Evolutionary conservation across 1,139 yeast genomes (phyloP).

Genomic region (Saccharomyces hybrid): DNA sequence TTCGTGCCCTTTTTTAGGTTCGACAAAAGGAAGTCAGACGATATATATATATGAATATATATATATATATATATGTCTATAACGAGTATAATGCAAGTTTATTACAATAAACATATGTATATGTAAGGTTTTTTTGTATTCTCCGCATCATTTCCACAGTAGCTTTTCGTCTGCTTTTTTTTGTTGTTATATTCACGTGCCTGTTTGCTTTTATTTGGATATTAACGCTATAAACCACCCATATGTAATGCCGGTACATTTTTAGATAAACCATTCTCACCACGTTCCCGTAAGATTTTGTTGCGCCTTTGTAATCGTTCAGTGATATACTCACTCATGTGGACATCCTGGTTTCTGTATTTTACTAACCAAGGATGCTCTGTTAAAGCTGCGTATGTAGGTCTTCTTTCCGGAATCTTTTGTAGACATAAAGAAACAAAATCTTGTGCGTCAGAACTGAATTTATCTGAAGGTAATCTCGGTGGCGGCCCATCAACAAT

Average conservation of each 20-base stretch:
- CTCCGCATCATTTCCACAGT: background rate
- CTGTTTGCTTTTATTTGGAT: background rate
- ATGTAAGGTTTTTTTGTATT: background rate
- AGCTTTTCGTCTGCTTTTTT: background rate
- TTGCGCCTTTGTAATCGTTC: slow-evolving; percentile 31
- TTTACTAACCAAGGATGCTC: slow-evolving; percentile 76
- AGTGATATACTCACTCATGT: slow-evolving; percentile 34
- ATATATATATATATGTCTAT: background rate
- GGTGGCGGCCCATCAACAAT: slow-evolving; percentile 98
- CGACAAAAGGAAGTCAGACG: background rate
- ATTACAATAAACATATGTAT: background rate
- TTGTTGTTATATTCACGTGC: background rate
- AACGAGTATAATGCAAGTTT: background rate
- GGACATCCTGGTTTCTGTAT: slow-evolving; percentile 37
- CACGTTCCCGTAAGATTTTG: slow-evolving; percentile 22
- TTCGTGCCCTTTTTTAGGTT: background rate
- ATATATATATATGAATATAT: background rate
- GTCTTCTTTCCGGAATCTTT: slow-evolving; percentile 74
- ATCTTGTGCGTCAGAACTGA: slow-evolving; percentile 68
- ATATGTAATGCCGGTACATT: slow-evolving; percentile 32
- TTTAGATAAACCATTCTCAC: slow-evolving; percentile 24
- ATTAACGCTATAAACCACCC: slow-evolving; percentile 26
- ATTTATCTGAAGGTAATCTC: slow-evolving; percentile 48
- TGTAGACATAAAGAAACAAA: slow-evolving; percentile 76
- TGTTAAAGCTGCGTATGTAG: slow-evolving; percentile 68